Evolutionary conservation across 2,329 filamentous ascomycete species (phyloP), one percentile per base, ranked within the genome.

Genomic region (Chaetoscypha palmicola): DNA sequence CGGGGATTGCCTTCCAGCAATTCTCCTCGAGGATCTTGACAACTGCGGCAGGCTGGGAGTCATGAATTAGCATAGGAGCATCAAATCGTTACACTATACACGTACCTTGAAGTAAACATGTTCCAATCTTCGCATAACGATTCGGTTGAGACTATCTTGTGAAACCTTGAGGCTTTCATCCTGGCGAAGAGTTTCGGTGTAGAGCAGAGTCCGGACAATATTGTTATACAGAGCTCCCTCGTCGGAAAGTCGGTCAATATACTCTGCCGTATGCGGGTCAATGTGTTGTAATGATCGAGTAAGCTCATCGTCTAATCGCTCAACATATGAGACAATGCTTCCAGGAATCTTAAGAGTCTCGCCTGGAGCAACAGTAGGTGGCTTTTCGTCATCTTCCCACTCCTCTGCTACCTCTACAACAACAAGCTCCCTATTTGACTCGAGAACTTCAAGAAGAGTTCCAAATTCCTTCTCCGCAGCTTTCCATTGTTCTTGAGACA

Each of bases 361-460:
- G 51, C 80, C 86, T 17, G 75, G 66, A 45, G 77, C 78, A 55
- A 91, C 72, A 23, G 74, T 74, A 11, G 92, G 92, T 31, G 81
- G 77, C 73, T 96, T 97, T 59, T 98, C 94, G 56, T 98, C 94
- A 60, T 98, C 92, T 57, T 98, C 92, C 92, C 92, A 97, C 68
- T 98, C 92, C 64, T 98, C 92, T 17, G 88, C 92, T 55, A 79
- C 82, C 69, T 98, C 92, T 19, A 92, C 74, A 37, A 98, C 87
- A 40, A 97, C 74, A 62, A 91, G 85, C 52, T 92, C 81, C 49
- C 75, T 74, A 69, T 87, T 87, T 48, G 76, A 68, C 65, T 94
- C 87, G 31, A 98, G 80, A 14, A 89, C 80, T 49, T 80, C 71
- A 31, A 98, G 74, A 22, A 98, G 77, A 37, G 74, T 74, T 11